Evolutionary conservation across 768 basidiomycete species (phyloP).

Genomic region (Tulasnella sp.): DNA sequence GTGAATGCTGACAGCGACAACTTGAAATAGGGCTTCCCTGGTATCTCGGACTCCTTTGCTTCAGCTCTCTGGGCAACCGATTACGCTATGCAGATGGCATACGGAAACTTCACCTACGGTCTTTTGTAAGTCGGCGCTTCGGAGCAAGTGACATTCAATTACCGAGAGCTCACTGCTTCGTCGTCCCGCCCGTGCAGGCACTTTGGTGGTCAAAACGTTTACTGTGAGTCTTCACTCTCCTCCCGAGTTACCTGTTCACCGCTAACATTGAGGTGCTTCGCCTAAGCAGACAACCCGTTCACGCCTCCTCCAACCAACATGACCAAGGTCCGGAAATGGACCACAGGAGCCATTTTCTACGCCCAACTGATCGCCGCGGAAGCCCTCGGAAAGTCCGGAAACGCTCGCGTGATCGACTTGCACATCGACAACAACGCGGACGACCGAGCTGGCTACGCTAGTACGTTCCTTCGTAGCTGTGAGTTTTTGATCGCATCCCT

Average conservation of each 20-base stretch:
- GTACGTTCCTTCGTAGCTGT: not conserved
- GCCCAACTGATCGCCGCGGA: not conserved
- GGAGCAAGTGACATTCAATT: conserved; percentile 33
- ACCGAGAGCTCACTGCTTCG: conserved; percentile 38
- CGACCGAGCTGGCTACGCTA: not conserved
- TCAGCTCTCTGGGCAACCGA: conserved; percentile 43
- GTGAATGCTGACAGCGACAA: conserved; percentile 30
- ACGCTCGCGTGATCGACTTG: conserved; percentile 1
- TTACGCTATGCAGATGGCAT: conserved; percentile 41
- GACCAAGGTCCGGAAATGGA: not conserved
- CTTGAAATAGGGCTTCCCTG: conserved; percentile 32
- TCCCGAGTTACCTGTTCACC: no score
- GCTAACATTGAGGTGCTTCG: not conserved
- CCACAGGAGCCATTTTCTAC: conserved; percentile 1
- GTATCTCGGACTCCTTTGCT: conserved; percentile 39
- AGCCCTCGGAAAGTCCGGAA: not conserved
- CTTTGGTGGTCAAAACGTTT: conserved; percentile 16
- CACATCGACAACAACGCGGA: not conserved
- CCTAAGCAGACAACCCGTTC: conserved; percentile 7
- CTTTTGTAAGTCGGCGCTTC: not conserved
- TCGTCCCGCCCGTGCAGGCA: conserved; percentile 33
- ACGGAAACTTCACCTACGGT: conserved; percentile 33
- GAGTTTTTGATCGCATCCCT: not conserved
- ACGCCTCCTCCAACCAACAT: not conserved
- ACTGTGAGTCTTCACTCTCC: not conserved